Percentiles rank a stretch among this genome's conserved stretches.
Evolutionary conservation across 345 rosid species (phyloP).

Genomic region (Euphorbia peplus): DNA sequence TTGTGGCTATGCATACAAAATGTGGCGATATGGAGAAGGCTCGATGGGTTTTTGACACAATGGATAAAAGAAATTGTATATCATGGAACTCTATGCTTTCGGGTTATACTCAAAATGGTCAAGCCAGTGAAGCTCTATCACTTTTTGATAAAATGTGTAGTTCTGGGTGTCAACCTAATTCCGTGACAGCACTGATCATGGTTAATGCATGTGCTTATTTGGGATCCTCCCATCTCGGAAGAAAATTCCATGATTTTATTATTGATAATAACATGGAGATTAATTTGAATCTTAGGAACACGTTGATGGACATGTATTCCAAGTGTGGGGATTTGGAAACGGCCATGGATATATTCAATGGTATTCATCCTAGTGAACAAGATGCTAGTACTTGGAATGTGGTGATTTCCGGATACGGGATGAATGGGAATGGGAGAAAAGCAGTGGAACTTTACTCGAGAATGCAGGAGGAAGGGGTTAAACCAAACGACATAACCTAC

Average conservation of each 20-base stretch:
- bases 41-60: conserved; percentile 41
- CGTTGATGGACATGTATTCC: conserved; percentile 53
- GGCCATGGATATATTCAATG: conserved; percentile 39
- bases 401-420: conserved; percentile 53
- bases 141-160: conserved; percentile 46
- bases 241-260: conserved; percentile 36
- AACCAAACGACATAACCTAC: conserved; percentile 52
- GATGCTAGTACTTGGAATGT: conserved; percentile 48
- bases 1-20: conserved; percentile 48
- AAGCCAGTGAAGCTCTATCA: conserved; percentile 44
- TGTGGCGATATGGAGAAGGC: conserved; percentile 40
- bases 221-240: conserved; percentile 42
- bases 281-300: conserved; percentile 37
- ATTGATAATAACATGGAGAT: conserved; percentile 28
- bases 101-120: conserved; percentile 50
- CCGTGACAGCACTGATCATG: conserved; percentile 51
- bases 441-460: conserved; percentile 41
- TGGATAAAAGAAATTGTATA: conserved; percentile 41
- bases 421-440: conserved; percentile 45
- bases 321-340: conserved; percentile 57
- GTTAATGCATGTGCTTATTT: conserved; percentile 52
- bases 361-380: conserved; percentile 26
- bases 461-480: conserved; percentile 42
- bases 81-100: conserved; percentile 64
- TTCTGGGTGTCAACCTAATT: conserved; percentile 30